phyloP scores from a whole-genome alignment of 2,329 filamentous ascomycete species.

The Didymella pomorum region DNA sequence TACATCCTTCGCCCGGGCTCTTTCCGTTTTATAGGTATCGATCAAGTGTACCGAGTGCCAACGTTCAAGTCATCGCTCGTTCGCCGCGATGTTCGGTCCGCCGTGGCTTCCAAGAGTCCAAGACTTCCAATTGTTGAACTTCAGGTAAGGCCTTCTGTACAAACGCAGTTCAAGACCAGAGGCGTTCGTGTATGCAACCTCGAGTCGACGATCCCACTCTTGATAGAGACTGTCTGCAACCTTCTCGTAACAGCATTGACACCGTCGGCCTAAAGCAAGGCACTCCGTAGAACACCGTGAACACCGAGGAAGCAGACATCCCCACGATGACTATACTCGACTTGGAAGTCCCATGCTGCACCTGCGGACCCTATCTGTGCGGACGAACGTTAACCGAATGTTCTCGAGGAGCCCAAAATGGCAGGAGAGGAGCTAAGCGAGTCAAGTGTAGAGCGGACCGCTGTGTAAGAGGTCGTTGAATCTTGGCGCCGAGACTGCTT shows the following conservation, averaged over 20 bases:
- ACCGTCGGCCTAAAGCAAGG: conserved; percentile 16
- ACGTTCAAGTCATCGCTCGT: neutral
- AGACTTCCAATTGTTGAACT: conserved; percentile 15
- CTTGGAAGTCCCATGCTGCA: conserved; percentile 11
- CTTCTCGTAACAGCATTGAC: conserved; percentile 23
- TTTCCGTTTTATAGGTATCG: conserved; percentile 2
- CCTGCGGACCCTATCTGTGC: conserved; percentile 21
- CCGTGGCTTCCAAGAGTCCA: conserved; percentile 28
- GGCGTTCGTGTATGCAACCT: conserved; percentile 8
- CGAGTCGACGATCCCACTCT: conserved; percentile 5
- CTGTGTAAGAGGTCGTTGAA: conserved; percentile 18
- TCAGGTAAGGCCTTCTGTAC: conserved; percentile 11
- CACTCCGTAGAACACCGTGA: neutral
- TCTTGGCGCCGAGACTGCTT: conserved; percentile 36
- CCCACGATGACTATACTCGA: conserved; percentile 10
- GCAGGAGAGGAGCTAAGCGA: conserved; percentile 20
- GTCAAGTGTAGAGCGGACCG: conserved; percentile 11
- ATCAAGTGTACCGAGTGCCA: neutral
- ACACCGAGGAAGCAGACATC: conserved; percentile 8
- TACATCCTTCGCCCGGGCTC: neutral
- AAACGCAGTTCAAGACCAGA: conserved; percentile 7
- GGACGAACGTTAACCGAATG: conserved; percentile 11
- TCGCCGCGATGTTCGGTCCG: conserved; percentile 7
- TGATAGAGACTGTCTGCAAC: conserved; percentile 15
- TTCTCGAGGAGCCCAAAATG: conserved; percentile 12